phyloP scores from a whole-genome alignment of 2,329 filamentous ascomycete species.

The Pestalotiopsis sp. region DNA sequence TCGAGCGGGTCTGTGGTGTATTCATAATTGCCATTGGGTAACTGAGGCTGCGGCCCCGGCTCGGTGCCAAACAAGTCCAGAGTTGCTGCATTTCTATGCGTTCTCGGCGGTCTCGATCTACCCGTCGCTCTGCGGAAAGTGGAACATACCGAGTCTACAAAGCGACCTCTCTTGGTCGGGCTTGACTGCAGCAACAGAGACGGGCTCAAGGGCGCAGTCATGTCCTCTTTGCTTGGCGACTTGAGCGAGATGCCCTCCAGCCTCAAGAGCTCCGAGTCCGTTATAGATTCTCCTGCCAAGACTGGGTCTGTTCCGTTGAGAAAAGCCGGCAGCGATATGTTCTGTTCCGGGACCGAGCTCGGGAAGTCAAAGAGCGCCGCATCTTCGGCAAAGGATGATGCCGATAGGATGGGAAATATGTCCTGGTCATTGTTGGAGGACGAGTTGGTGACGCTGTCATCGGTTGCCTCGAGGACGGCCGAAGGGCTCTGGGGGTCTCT shows the following conservation, averaged over 20 bases:
- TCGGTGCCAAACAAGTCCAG: constrained; percentile 3
- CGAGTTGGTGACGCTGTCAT: constrained; percentile 22
- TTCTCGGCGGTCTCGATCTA: constrained; percentile 22
- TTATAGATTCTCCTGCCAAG: constrained; percentile 41
- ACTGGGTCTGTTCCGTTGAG: constrained; percentile 26
- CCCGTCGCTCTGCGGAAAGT: constrained; percentile 29
- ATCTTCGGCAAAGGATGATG: constrained; percentile 3
- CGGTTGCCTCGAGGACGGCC: constrained; percentile 30
- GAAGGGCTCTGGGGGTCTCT: constrained; percentile 34
- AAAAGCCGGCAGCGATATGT: constrained; percentile 18
- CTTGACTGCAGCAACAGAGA: constrained; percentile 28
- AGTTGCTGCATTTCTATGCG: background rate
- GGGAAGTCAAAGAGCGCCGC: background rate
- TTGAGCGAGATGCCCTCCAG: constrained; percentile 51
- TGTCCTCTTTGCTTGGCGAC: constrained; percentile 25
- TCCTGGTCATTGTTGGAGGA: constrained; percentile 23
- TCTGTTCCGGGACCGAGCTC: constrained; percentile 7
- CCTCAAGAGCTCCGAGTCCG: constrained; percentile 49
- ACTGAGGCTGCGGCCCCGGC: background rate
- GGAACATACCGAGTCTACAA: constrained; percentile 30
- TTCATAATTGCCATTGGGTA: background rate
- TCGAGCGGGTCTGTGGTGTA: constrained; percentile 14
- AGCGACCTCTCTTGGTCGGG: constrained; percentile 28
- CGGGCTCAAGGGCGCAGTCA: constrained; percentile 28
- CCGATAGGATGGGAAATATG: constrained; percentile 18